These are phyloP conservation scores for Penicillium macrosclerotiorum DNA, from an alignment of 495 filamentous ascomycete species.

Conservation along the genomic window DNA sequence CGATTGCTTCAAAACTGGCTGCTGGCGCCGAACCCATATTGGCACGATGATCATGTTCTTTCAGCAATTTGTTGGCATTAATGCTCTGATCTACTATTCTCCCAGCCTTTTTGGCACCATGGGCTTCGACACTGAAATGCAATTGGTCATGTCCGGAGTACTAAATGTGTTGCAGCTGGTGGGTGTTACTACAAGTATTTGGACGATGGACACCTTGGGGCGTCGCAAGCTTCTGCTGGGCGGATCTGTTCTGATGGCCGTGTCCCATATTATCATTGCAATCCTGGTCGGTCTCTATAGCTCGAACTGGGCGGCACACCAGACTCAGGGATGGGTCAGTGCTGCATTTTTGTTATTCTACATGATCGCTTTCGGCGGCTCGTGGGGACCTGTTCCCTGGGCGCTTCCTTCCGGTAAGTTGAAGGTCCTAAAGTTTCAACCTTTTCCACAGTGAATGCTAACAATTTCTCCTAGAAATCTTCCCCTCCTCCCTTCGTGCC, in stretches of 20 bases:
- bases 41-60: conserved; percentile 56
- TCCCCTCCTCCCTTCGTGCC: conserved; percentile 50
- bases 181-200: conserved; percentile 46
- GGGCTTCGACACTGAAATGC: conserved; percentile 54
- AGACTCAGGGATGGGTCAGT: conserved; percentile 47
- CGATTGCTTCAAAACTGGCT: conserved; percentile 49
- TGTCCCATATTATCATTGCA: conserved; percentile 52
- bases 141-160: conserved; percentile 58
- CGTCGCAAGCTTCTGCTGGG: conserved; percentile 45
- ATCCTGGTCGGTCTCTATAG: conserved; percentile 44
- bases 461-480: conserved; percentile 35
- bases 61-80: conserved; percentile 53
- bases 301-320: conserved; percentile 43
- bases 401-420: conserved; percentile 40
- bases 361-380: conserved; percentile 47
- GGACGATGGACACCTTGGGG: conserved; percentile 49
- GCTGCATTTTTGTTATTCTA: conserved; percentile 48
- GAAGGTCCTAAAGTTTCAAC: background rate
- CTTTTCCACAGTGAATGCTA: background rate
- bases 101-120: conserved; percentile 58
- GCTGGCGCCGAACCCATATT: conserved; percentile 56
- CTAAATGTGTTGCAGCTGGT: conserved; percentile 55
- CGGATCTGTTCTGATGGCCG: conserved; percentile 46
- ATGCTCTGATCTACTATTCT: conserved; percentile 55
- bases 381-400: conserved; percentile 48